Percentiles rank a stretch among this genome's conserved stretches.
These are phyloP conservation scores for Aureobasidium uvarum DNA, from an alignment of 2,329 filamentous ascomycete species.

Conservation along the genomic window DNA sequence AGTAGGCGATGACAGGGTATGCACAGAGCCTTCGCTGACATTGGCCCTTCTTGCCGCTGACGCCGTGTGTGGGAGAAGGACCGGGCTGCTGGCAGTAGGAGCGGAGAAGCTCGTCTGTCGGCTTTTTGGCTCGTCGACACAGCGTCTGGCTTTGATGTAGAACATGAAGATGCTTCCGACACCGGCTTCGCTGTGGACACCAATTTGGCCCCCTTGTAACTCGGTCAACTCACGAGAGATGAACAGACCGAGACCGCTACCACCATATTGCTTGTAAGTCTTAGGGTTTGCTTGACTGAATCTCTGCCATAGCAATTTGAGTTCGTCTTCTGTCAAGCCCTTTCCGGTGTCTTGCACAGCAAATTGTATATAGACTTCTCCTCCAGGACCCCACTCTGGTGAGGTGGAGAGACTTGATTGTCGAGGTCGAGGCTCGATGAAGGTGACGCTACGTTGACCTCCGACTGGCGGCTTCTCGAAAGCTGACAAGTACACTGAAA, in stretches of 20 bases:
- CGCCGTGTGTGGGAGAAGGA: not conserved
- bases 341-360: slow-evolving; percentile 41
- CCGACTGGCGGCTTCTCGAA: slow-evolving; percentile 37
- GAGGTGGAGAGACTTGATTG: slow-evolving; percentile 28
- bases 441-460: slow-evolving; percentile 37
- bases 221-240: slow-evolving; percentile 66
- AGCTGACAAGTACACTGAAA: slow-evolving; percentile 44
- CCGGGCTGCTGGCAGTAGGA: slow-evolving; percentile 8
- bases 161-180: slow-evolving; percentile 64
- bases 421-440: slow-evolving; percentile 35
- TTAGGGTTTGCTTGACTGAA: slow-evolving; percentile 67
- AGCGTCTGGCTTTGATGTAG: slow-evolving; percentile 60
- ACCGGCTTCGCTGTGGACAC: slow-evolving; percentile 58
- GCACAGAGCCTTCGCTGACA: slow-evolving; percentile 8
- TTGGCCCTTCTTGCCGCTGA: not conserved
- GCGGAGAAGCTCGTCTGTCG: slow-evolving; percentile 16
- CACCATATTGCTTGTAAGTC: slow-evolving; percentile 66
- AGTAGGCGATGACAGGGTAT: not conserved
- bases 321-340: slow-evolving; percentile 39
- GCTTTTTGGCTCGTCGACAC: slow-evolving; percentile 17
- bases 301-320: slow-evolving; percentile 58
- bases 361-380: slow-evolving; percentile 41
- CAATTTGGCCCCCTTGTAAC: slow-evolving; percentile 66
- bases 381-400: slow-evolving; percentile 41
- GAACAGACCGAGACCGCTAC: slow-evolving; percentile 66